Evolutionary conservation across 2,329 filamentous ascomycete species (phyloP), one percentile per base, ranked within the genome.

Genomic region (Pestalotiopsis sp.): DNA sequence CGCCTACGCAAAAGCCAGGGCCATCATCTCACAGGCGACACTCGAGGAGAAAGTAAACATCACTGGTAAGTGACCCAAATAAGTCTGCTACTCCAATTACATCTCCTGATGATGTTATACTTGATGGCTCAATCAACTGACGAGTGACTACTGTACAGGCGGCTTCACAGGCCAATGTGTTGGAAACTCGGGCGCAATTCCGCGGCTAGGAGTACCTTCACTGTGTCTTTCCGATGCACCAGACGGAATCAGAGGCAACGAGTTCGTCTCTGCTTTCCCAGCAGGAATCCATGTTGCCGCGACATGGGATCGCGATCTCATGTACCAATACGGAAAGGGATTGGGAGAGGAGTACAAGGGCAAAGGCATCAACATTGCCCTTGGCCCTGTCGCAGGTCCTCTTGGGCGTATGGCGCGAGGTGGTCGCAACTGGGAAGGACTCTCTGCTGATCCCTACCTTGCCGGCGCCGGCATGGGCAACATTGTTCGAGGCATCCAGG

Each of bases 391-490:
- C 9, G 92, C 97, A 79, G 94, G 94, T 0, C 91, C 94, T 0
- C 79, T 97, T 0, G 94, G 94, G 4, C 85, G 93, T 67, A 90
- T 94, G 84, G 94, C 94, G 1, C 92, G 92, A 20, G 94, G 94
- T n/a, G 94, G 94, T 1, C 86, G 94, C 67, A 95, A 95, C 72
- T 97, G 94, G 94, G 94, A 97, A 78, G 93, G 92, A 0, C 97
- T 97, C 74, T 93, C 93, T 0, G 84, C 92, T 0, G 94, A 97
- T 76, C 94, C 94, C 0, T 94, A 95, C 59, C 84, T 97, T 0
- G 92, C 95, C 77, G 94, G 91, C 14, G 84, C 95, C 57, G 93
- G 91, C 7, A 91, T 92, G 3, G 91, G 90, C 3, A 85, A 92
- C 79, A 95, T 92, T 0, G 92, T 97, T 75, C 87, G 85, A 63